A percentile compares a stretch with the other conserved stretches of the same genome.
phyloP scores from a whole-genome alignment of 2,329 filamentous ascomycete species.

The Aspergillus japonicus region DNA sequence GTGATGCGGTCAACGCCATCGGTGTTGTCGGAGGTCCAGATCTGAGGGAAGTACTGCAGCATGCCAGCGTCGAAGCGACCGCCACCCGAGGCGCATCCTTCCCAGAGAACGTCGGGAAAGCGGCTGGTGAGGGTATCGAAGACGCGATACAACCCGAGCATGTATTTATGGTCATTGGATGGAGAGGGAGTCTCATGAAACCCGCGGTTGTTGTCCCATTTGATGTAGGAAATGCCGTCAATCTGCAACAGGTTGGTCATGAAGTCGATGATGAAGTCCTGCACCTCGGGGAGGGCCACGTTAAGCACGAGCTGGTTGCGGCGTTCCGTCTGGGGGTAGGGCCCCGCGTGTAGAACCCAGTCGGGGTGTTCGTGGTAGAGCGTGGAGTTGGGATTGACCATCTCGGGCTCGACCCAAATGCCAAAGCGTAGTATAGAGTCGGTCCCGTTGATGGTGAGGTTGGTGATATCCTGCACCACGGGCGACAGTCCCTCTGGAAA shows the following conservation, averaged over 20 bases:
- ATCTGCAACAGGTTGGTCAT: constrained; percentile 56
- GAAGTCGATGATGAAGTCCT: constrained; percentile 60
- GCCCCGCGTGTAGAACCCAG: constrained; percentile 60
- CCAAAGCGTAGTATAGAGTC: constrained; percentile 58
- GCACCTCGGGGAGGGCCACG: constrained; percentile 59
- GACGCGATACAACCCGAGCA: constrained; percentile 63
- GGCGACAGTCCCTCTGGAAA: constrained; percentile 59
- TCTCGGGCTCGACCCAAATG: constrained; percentile 67
- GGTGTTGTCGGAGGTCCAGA: constrained; percentile 66
- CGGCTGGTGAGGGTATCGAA: constrained; percentile 59
- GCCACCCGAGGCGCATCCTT: constrained; percentile 65
- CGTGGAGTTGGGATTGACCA: constrained; percentile 63
- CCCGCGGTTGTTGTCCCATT: constrained; percentile 68
- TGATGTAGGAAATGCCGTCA: constrained; percentile 59
- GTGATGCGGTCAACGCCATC: constrained; percentile 60
- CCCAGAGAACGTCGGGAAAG: constrained; percentile 64
- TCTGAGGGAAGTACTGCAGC: constrained; percentile 64
- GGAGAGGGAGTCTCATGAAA: constrained; percentile 61
- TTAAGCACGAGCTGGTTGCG: constrained; percentile 64
- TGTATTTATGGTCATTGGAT: constrained; percentile 57
- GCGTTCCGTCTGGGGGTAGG: constrained; percentile 56
- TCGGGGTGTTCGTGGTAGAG: constrained; percentile 63
- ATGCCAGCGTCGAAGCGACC: constrained; percentile 64
- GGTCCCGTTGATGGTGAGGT: constrained; percentile 49
- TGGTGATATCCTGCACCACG: constrained; percentile 53